Evolutionary conservation across 768 basidiomycete genomes (phyloP).

Genomic region (Trametes meyenii): DNA sequence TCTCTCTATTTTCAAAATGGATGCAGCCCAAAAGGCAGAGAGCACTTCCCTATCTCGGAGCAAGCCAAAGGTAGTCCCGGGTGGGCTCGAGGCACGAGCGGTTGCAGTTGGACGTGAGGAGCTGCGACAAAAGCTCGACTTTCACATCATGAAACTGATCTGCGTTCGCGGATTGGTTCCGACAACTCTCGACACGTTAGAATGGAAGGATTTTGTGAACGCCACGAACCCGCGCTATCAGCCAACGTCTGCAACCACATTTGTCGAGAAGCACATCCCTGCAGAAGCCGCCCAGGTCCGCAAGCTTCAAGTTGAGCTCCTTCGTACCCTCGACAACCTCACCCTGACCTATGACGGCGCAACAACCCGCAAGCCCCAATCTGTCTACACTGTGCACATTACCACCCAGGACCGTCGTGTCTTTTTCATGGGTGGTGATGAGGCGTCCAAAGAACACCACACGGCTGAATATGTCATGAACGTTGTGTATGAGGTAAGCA

Average conservation of each 20-base stretch:
- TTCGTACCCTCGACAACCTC: conserved; percentile 18
- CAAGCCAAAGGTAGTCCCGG: too few relatives aligned
- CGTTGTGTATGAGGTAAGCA: conserved; percentile 22
- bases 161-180: conserved; percentile 4
- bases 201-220: conserved; percentile 1
- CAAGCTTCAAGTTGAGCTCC: not conserved
- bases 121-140: not conserved
- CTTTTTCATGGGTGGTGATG: conserved; percentile 28
- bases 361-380: conserved; percentile 31
- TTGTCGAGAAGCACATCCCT: conserved; percentile 1
- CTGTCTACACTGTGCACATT: conserved; percentile 38
- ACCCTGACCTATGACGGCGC: conserved; percentile 35
- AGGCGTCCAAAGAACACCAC: conserved; percentile 34
- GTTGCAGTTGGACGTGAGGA: conserved; percentile 1
- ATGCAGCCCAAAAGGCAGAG: too few relatives aligned
- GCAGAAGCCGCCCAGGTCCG: conserved; percentile 5
- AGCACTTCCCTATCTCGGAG: too few relatives aligned
- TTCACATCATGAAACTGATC: conserved; percentile 2
- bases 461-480: conserved; percentile 32
- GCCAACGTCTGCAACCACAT: not conserved
- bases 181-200: not conserved
- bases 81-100: too few relatives aligned
- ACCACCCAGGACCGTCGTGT: conserved; percentile 33
- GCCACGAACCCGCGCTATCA: not conserved
- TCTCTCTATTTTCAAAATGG: too few relatives aligned